These are phyloP conservation scores for Colletotrichum kahawae DNA, from an alignment of 2,329 filamentous ascomycete genomes.

Conservation along the genomic window DNA sequence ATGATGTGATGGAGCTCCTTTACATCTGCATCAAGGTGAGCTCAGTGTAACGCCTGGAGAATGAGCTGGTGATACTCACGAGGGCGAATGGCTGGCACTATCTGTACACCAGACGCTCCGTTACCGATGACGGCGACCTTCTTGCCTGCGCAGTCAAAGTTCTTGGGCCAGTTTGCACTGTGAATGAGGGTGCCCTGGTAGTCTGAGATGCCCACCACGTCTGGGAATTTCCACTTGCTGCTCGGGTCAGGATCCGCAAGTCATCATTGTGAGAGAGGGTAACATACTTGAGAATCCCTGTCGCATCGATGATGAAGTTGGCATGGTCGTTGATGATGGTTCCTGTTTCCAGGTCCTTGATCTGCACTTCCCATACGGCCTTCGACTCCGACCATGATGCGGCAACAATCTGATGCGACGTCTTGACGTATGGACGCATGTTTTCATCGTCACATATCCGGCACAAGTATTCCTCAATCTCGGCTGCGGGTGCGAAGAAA, in stretches of 20 bases:
- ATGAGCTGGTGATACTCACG: constrained; percentile 31
- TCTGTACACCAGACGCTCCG: constrained; percentile 59
- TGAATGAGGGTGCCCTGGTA: constrained; percentile 58
- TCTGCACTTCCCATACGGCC: constrained; percentile 46
- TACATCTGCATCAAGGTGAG: constrained; percentile 35
- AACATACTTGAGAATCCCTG: constrained; percentile 58
- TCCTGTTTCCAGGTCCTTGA: constrained; percentile 43
- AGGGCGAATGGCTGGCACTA: constrained; percentile 54
- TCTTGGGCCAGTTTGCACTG: constrained; percentile 57
- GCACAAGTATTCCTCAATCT: constrained; percentile 61
- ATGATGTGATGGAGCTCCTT: constrained; percentile 46
- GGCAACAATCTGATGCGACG: constrained; percentile 43
- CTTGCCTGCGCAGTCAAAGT: constrained; percentile 54
- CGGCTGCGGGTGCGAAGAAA: constrained; percentile 58
- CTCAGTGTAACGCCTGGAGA: not conserved
- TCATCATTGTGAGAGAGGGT: not conserved
- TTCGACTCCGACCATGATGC: constrained; percentile 50
- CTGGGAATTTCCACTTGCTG: constrained; percentile 59
- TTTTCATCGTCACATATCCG: constrained; percentile 51
- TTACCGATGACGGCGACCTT: constrained; percentile 62
- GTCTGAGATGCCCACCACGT: constrained; percentile 47
- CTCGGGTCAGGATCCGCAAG: constrained; percentile 14
- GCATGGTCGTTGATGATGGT: constrained; percentile 48
- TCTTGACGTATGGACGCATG: constrained; percentile 49
- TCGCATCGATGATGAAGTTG: constrained; percentile 54